Evolutionary conservation across 768 basidiomycete species (phyloP).

Genomic region (Suillus luteus): DNA sequence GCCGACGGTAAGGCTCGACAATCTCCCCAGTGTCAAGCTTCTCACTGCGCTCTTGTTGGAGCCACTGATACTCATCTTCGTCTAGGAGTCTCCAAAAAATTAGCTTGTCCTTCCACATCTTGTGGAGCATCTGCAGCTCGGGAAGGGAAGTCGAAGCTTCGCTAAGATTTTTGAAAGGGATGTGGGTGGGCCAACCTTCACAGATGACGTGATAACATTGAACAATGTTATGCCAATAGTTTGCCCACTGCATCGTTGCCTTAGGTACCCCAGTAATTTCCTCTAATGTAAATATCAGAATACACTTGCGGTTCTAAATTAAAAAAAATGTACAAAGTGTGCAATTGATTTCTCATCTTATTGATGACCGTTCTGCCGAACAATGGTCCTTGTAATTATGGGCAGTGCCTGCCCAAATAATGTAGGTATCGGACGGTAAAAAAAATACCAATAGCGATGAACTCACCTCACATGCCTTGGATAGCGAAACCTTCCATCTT

Average conservation of each 20-base stretch:
- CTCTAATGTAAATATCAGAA: slow-evolving; percentile 5
- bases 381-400: background rate
- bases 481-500: slow-evolving; percentile 15
- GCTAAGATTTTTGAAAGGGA: slow-evolving; percentile 11
- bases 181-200: slow-evolving; percentile 13
- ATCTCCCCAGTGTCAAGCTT: too few relatives aligned
- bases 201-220: background rate
- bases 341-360: background rate
- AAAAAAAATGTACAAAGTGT: background rate
- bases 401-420: background rate
- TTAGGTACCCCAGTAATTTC: slow-evolving; percentile 7
- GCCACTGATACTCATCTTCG: too few relatives aligned
- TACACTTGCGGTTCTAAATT: too few relatives aligned
- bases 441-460: background rate
- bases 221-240: slow-evolving; percentile 8
- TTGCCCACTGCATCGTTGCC: slow-evolving; percentile 11
- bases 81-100: too few relatives aligned
- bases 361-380: background rate
- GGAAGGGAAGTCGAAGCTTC: slow-evolving; percentile 9
- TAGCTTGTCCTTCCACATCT: too few relatives aligned
- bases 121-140: background rate
- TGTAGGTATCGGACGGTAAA: background rate
- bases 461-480: slow-evolving; percentile 12
- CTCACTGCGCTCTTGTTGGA: too few relatives aligned
- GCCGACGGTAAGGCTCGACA: too few relatives aligned